Conservation (phyloP, 106 monocot genomes). For the Dioscorea zingiberensis region DNA sequence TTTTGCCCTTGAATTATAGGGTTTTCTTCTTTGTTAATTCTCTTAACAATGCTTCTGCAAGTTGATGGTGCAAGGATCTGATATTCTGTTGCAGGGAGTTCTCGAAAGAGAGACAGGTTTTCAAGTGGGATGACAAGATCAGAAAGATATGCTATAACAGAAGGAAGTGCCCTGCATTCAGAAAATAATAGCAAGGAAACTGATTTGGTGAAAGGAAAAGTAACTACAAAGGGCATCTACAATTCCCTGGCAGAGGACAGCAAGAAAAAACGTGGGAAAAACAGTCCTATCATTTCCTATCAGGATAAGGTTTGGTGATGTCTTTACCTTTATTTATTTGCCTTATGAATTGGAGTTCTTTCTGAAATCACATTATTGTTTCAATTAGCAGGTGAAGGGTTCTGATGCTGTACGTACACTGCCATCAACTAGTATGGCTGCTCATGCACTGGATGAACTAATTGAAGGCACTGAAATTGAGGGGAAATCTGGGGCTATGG, state of each 20-base stretch:
- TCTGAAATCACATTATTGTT: not conserved
- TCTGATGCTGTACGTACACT: slow-evolving; percentile 23
- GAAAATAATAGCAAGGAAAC: slow-evolving; percentile 19
- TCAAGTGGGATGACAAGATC: slow-evolving; percentile 13
- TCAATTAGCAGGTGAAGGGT: slow-evolving; percentile 32
- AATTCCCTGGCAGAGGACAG: slow-evolving; percentile 19
- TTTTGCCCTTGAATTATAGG: not conserved
- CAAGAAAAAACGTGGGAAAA: slow-evolving; percentile 34
- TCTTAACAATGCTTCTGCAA: not conserved
- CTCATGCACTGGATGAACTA: slow-evolving; percentile 63
- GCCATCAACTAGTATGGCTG: slow-evolving; percentile 68
- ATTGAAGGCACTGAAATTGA: slow-evolving; percentile 58
- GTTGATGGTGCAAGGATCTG: not conserved
- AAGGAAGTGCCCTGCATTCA: slow-evolving; percentile 10
- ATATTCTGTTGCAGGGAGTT: slow-evolving; percentile 22
- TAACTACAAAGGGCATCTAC: slow-evolving; percentile 9
- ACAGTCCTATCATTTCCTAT: not conserved
- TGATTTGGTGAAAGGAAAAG: slow-evolving; percentile 16
- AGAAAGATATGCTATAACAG: slow-evolving; percentile 25
- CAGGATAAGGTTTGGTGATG: slow-evolving; percentile 21
- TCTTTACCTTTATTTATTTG: not conserved
- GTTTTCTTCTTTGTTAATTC: not conserved
- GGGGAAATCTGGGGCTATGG: slow-evolving; percentile 31
- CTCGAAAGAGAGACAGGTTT: slow-evolving; percentile 23
- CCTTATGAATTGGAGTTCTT: not conserved